Base-by-base conservation (phyloP, 805 yeast species). In the Ogataea trehalophila region DNA sequence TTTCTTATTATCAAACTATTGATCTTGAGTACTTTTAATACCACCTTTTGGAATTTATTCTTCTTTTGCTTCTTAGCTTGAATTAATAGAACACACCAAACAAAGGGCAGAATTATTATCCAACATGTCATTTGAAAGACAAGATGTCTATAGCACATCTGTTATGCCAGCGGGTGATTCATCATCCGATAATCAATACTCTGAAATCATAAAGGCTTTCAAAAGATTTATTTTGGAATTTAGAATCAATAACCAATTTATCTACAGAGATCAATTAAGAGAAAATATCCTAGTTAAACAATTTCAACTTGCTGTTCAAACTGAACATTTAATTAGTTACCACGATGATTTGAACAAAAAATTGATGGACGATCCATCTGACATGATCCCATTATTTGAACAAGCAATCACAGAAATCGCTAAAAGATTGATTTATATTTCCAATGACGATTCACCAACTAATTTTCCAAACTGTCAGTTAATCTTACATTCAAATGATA, bases 181-280 rank as follows among this genome's bases (percentile, higher is more conserved):
- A 20, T 73, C 81, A 1, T 75, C 76, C 18, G 86, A 81, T 52
- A 83, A 76, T 54, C 74, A 73, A 51, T 75, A 83, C 44, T 80
- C 83, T 46, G 94, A 85, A 65, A 75, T 85, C 58, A 77, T 81
- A 59, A 81, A 81, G 55, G 86, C 90, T 3, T 91, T 92, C 73
- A 81, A 84, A 55, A 75, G 80, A 56, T 94, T 94, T 66, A 77
- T 94, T 37, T 71, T 89, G 46, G 96, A 90, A 63, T 94, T 89
- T 67, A 79, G 96, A 67, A 76, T 88, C 51, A 85, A 87, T 60
- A 79, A 87, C 48, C 85, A 81, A 63, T 94, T 87, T 65, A 73
- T 90, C 37, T 92, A 92, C 72, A 76, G 95, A 73, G 97, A 91
- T 59, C 96, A 91, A 64, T 73, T 94, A 46, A 75, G 97, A 56